Base-by-base conservation (phyloP, 768 basidiomycete genomes). In the Mycena kentingensis region DNA sequence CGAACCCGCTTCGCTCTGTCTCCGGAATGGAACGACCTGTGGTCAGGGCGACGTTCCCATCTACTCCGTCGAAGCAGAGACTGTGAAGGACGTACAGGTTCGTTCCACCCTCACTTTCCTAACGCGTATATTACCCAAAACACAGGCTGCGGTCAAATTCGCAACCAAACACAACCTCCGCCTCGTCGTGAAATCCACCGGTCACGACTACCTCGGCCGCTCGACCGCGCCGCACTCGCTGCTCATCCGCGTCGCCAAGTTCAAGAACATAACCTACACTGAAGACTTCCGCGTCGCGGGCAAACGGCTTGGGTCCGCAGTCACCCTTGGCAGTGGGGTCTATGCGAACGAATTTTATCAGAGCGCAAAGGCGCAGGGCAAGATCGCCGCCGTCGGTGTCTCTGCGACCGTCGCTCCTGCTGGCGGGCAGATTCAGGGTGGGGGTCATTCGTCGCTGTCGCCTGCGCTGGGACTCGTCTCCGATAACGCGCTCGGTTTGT, bases 171-270 rank as follows among this genome's bases (percentile, higher is more conserved):
- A 67, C 32, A 65, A 70, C 50, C 55, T 71, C n/a, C 62, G 61
- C 4, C 41, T 69, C 4, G 67, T 63, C 6, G 57, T 72, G 31
- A 64, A 64, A 35, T 52, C 49, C 21, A 61, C 56, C 7, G 71
- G 75, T 0, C 76, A 78, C 47, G 77, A 78, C 49, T 73, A 66
- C 54, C 68, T 78, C 8, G 76, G 77, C 2, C 66, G 77, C 10
- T 77, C 77, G 21, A 71, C 76, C 2, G 75, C 70, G 18, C 69
- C 67, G 0, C 66, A 69, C 13, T 68, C 68, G 3, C 67, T 80
- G 28, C 59, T 77, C 47, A 60, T 78, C 37, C 78, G 72, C 68
- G 77, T 73, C 0, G 71, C 72, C 24, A 58, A 71, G 44, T 49
- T 76, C 36, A 65, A 72, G 52, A 60, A 73, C 42, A 67, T 70